phyloP scores from a whole-genome alignment of 257 asterid genomes.

The Solanum appendiculatum region DNA sequence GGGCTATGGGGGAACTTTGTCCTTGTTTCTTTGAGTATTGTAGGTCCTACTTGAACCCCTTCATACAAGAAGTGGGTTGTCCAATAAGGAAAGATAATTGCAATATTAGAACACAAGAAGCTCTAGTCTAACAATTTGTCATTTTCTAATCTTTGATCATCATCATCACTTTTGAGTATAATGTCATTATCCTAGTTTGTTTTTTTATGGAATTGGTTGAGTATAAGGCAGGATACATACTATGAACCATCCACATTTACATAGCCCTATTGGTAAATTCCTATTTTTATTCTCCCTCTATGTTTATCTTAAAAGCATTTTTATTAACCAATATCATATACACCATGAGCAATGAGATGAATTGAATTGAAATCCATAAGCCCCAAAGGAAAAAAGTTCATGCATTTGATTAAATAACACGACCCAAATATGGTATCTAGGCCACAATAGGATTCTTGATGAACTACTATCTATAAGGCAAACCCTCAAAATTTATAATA shows the following conservation, averaged over 20 bases:
- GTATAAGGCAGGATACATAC: not conserved
- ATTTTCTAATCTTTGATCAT: not conserved
- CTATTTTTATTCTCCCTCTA: not conserved
- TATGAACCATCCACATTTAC: not conserved
- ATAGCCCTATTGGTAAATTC: not conserved
- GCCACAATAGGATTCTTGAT: rapidly evolving
- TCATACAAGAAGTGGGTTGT: not conserved
- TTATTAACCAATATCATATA: not conserved
- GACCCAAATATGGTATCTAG: no score
- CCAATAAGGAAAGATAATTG: not conserved
- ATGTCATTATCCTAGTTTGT: not conserved
- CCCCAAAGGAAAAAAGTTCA: not conserved
- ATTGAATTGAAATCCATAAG: not conserved
- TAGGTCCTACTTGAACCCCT: not conserved
- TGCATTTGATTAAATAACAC: not conserved
- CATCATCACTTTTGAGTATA: not conserved
- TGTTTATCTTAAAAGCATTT: not conserved
- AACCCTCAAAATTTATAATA: no score
- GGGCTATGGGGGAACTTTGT: not conserved
- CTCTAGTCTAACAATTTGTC: not conserved
- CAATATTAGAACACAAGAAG: not conserved
- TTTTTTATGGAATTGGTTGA: not conserved
- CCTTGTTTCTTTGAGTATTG: not conserved
- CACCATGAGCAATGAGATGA: not conserved
- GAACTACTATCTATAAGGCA: no score